A percentile compares a stretch with the other conserved stretches of the same genome.
Evolutionary conservation across 768 basidiomycete species (phyloP).

Genomic region (Agaricus subrufescens): DNA sequence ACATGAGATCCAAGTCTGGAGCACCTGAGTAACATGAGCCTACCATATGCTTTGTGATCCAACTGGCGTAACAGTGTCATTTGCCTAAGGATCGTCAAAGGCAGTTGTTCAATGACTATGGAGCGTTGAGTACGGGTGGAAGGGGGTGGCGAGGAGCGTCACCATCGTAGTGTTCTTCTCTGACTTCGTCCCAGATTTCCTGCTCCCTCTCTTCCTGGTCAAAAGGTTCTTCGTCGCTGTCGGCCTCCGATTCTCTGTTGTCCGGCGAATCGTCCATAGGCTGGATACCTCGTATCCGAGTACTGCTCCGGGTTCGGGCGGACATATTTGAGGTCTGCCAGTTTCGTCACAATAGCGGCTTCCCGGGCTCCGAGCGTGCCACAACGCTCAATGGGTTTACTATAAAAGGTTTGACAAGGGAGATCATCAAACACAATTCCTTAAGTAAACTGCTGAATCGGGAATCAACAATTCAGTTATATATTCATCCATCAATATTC

Average conservation of each 20-base stretch:
- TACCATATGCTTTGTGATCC: slow-evolving; percentile 62
- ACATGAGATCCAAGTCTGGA: neutral
- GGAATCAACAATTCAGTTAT: too few relatives aligned
- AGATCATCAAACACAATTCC: neutral
- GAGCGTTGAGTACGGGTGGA: neutral
- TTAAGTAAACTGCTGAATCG: too few relatives aligned
- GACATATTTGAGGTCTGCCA: slow-evolving; percentile 20
- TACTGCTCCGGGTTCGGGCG: slow-evolving; percentile 44
- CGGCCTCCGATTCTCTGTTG: slow-evolving; percentile 12
- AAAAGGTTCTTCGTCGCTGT: neutral
- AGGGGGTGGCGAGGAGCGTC: slow-evolving; percentile 8
- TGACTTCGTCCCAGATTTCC: slow-evolving; percentile 69
- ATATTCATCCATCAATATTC: too few relatives aligned
- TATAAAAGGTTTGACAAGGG: neutral
- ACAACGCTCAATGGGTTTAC: too few relatives aligned
- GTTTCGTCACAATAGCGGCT: too few relatives aligned
- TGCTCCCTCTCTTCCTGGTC: slow-evolving; percentile 44
- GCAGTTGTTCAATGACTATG: slow-evolving; percentile 74
- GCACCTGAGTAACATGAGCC: slow-evolving; percentile 10
- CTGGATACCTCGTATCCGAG: slow-evolving; percentile 28
- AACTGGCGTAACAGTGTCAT: slow-evolving; percentile 68
- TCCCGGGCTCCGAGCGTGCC: too few relatives aligned
- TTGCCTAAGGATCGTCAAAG: slow-evolving; percentile 67
- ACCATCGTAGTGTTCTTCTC: slow-evolving; percentile 82
- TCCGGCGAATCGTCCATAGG: slow-evolving; percentile 24